phyloP scores from a whole-genome alignment of 2,329 filamentous ascomycete species.

The Pestalotiopsis sp. region DNA sequence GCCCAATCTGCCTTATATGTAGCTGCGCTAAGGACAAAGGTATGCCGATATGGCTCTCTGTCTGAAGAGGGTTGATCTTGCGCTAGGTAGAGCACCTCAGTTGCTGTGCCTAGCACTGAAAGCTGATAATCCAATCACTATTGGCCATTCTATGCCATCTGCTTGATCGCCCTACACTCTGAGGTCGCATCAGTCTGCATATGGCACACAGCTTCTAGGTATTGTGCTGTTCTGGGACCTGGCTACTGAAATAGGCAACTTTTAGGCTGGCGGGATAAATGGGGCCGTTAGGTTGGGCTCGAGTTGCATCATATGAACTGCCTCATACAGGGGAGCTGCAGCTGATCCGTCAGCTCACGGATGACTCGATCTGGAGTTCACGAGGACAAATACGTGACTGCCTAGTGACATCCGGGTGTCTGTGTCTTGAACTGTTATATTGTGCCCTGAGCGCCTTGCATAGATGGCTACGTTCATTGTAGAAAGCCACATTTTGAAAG shows the following conservation, averaged over 20 bases:
- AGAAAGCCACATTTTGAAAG: background rate
- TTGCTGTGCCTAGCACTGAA: no score
- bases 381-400: constrained; percentile 3
- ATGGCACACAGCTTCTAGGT: background rate
- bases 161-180: no score
- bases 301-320: constrained; percentile 8
- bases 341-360: constrained; percentile 5
- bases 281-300: constrained; percentile 5
- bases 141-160: no score
- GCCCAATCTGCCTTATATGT: background rate
- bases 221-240: background rate
- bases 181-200: no score
- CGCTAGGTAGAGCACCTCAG: no score
- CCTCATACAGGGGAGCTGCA: constrained; percentile 3
- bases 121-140: no score
- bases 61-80: no score
- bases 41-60: no score
- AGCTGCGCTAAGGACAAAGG: no score
- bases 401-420: background rate
- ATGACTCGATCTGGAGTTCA: constrained; percentile 11
- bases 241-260: background rate
- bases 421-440: background rate
- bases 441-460: background rate
- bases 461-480: background rate
- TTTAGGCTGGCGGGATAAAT: background rate